Evolutionary conservation across 1,139 yeast species (phyloP).

Genomic region (Diutina ranongensis): DNA sequence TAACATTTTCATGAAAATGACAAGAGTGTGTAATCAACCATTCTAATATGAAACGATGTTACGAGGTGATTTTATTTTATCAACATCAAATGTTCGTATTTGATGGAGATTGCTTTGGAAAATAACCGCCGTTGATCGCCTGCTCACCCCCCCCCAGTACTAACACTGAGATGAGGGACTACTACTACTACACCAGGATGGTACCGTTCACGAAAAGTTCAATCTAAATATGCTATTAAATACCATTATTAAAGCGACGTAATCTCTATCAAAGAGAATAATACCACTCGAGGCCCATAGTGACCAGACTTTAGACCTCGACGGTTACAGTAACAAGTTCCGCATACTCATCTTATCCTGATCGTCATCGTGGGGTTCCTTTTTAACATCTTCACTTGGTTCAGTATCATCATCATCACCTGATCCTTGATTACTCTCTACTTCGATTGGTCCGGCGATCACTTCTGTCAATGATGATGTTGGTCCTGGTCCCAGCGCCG

Average conservation of each 20-base stretch:
- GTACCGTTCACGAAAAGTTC: too few relatives aligned
- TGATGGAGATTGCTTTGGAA: too few relatives aligned
- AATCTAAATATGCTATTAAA: not conserved
- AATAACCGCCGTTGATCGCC: too few relatives aligned
- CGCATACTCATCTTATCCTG: slow-evolving; percentile 5
- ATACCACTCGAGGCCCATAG: not conserved
- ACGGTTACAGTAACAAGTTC: slow-evolving; percentile 4
- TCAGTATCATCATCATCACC: not conserved
- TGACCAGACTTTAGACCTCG: not conserved
- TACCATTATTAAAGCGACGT: not conserved
- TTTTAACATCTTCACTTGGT: not conserved
- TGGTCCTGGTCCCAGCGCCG: slow-evolving; percentile 1
- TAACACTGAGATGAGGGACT: too few relatives aligned
- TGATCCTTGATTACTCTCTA: not conserved
- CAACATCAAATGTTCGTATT: too few relatives aligned
- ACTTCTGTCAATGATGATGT: not conserved
- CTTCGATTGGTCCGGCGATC: not conserved
- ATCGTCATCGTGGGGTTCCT: not conserved
- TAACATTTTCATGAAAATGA: too few relatives aligned
- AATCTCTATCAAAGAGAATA: not conserved
- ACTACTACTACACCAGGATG: too few relatives aligned
- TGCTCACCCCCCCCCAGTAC: too few relatives aligned
- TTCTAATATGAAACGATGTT: too few relatives aligned
- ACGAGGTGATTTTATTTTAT: not conserved
- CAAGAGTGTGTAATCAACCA: too few relatives aligned